These are phyloP conservation scores for Sinapis alba DNA, from an alignment of 441 rosid genomes.

Conservation along the genomic window DNA sequence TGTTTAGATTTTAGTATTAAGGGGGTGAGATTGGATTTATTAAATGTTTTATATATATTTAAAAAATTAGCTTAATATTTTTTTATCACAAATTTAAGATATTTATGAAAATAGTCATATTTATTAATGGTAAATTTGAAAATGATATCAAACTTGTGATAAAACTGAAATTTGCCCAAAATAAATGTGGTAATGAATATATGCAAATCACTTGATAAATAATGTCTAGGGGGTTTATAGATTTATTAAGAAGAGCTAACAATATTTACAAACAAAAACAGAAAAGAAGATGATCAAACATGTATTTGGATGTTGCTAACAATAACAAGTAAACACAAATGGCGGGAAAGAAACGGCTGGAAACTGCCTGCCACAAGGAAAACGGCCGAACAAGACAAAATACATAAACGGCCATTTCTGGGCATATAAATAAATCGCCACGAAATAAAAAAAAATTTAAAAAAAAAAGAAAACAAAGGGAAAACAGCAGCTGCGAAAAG, in stretches of 20 bases:
- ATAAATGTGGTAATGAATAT: no score
- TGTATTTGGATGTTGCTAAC: not conserved
- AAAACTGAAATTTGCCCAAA: no score
- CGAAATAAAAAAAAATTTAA: not conserved
- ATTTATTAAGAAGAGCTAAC: constrained; percentile 9
- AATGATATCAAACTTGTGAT: no score
- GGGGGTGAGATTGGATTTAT: no score
- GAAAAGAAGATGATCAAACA: not conserved
- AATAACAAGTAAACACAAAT: not conserved
- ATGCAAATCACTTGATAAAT: no score
- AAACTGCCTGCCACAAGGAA: constrained; percentile 33
- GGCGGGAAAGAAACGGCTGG: constrained; percentile 29
- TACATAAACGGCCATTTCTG: constrained; percentile 26
- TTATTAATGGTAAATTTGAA: no score
- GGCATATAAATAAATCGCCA: constrained; percentile 9
- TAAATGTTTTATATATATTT: no score
- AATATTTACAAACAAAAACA: not conserved
- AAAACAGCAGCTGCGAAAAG: not conserved
- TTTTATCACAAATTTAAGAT: no score
- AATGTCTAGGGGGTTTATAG: no score
- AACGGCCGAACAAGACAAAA: constrained; percentile 19
- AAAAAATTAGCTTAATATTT: no score
- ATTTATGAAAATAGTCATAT: no score
- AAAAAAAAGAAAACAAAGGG: not conserved
- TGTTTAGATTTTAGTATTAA: no score